A percentile compares a stretch with the other conserved stretches of the same genome.
Evolutionary conservation across 2,329 filamentous ascomycete genomes (phyloP).

Genomic region (Aspergillus hiratsukae): DNA sequence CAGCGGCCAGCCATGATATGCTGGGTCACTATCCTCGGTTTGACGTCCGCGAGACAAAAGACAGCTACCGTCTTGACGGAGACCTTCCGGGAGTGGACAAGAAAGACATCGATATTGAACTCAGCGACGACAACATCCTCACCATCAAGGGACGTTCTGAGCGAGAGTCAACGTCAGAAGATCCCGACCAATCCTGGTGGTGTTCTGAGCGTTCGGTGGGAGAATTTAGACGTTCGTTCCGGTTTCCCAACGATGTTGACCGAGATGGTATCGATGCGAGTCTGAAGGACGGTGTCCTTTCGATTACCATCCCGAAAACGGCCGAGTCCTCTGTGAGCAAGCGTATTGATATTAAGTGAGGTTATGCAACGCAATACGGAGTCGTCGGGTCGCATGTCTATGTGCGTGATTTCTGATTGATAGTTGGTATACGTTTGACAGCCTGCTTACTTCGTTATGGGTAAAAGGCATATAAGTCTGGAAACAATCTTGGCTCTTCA

Average conservation of each 20-base stretch:
- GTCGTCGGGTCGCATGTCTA: too few relatives aligned
- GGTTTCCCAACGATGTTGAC: background rate
- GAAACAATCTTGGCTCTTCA: too few relatives aligned
- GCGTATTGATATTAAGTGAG: background rate
- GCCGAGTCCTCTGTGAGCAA: background rate
- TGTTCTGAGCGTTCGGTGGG: background rate
- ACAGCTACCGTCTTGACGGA: conserved; percentile 44
- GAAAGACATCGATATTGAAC: conserved; percentile 45
- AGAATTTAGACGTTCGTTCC: background rate
- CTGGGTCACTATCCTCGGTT: conserved; percentile 33
- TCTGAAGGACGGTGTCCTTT: background rate
- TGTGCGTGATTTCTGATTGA: too few relatives aligned
- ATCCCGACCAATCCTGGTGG: background rate
- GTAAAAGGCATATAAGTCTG: too few relatives aligned
- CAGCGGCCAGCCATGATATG: background rate
- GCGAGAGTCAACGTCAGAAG: conserved; percentile 19
- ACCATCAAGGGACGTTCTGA: conserved; percentile 42
- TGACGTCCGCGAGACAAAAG: conserved; percentile 43
- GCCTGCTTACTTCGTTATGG: too few relatives aligned
- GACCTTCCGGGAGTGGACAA: conserved; percentile 46
- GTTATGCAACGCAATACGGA: too few relatives aligned
- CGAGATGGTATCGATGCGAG: background rate
- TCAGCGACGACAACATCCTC: conserved; percentile 44
- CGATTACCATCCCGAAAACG: background rate
- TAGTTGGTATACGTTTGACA: too few relatives aligned